Base-by-base conservation (phyloP, 208 protist species). In the Wallacemonas sp. region DNA sequence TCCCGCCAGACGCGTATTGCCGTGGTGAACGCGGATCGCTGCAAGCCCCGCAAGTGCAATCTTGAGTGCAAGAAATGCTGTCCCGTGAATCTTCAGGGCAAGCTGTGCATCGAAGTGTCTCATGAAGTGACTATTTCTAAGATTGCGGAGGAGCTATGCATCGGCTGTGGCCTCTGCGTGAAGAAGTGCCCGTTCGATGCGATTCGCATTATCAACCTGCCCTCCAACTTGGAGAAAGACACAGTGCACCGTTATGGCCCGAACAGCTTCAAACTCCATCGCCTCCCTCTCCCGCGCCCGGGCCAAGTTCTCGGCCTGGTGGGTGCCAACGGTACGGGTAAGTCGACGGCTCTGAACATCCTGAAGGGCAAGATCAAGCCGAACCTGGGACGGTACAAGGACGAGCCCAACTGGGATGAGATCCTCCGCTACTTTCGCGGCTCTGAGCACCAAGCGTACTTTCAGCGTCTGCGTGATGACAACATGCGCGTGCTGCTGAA, bases 111-210 rank as follows among this genome's bases (percentile, higher is more conserved):
- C 71, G 98, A 99, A 62, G 99, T 99, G n/a, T 83, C 73, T 2
- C 79, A 91, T 42, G 95, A 91, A 17, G 80, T 73, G 60, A 99
- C 98, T 72, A 82, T 98, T 39, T 89, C 97, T 10, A 93, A 79
- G 42, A 98, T 99, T 54, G 99, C 98, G 1, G 99, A 99, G 76
- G 92, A 98, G 55, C 86, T 99, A 17, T 99, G 99, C 85, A 99
- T 99, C 69, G 99, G 99, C 71, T 99, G 99, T 83, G 98, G 96
- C 76, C 98, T 99, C 66, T 99, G 99, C 78, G 95, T 98, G 3
- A 99, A 99, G 85, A 99, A 99, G 71, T 99, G 99, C 78, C 99
- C 99, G 17, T 99, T 99, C 72, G 95, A 99, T 55, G 99, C 99
- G 39, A 99, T 99, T 82, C 84, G 83, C 58, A 99, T 99, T 75